Conservation (phyloP, 2,329 filamentous ascomycete genomes). For the Trichoderma brevicompactum region DNA sequence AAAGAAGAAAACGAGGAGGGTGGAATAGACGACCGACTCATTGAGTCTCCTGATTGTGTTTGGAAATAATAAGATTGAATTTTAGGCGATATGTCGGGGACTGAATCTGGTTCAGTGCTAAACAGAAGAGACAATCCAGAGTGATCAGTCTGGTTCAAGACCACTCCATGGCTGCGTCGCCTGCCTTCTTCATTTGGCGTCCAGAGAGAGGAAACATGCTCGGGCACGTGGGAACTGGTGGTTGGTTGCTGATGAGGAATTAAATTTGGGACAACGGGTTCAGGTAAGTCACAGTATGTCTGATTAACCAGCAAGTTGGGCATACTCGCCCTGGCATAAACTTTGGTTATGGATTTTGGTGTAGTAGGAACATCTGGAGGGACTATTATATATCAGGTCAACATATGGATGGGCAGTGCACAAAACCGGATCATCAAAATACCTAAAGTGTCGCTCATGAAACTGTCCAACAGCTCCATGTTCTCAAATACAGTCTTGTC, state of each 20-base stretch:
- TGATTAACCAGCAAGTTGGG: background rate
- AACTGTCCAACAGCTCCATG: background rate
- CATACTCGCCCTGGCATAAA: background rate
- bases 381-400: background rate
- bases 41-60: background rate
- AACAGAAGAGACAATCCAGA: too few relatives aligned
- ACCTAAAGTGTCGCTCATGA: background rate
- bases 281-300: too few relatives aligned
- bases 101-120: background rate
- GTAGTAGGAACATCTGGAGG: background rate
- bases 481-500: background rate
- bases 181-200: too few relatives aligned
- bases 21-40: background rate
- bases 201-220: too few relatives aligned
- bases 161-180: too few relatives aligned
- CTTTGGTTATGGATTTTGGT: background rate
- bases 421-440: background rate
- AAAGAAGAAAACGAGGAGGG: background rate
- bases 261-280: too few relatives aligned
- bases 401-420: background rate
- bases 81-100: fast-evolving
- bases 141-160: too few relatives aligned
- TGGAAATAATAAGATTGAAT: background rate
- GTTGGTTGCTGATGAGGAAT: too few relatives aligned
- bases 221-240: too few relatives aligned